phyloP scores from a whole-genome alignment of 2,329 filamentous ascomycete species.

The Alternaria sp. region DNA sequence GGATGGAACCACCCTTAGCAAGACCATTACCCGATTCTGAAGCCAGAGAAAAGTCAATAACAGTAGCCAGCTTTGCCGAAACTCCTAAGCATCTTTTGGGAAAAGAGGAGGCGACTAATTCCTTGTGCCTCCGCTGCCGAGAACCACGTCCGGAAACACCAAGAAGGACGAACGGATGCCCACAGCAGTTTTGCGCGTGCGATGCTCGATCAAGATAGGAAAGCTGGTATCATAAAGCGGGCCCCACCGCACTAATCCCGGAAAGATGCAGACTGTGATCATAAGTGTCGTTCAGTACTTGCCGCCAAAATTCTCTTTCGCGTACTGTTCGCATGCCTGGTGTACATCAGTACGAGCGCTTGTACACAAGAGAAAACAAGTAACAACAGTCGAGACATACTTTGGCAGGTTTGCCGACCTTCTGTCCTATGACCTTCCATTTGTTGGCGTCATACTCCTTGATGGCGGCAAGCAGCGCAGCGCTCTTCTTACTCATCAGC shows the following conservation, averaged over 20 bases:
- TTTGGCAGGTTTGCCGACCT: conserved; percentile 98
- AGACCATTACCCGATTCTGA: conserved; percentile 24
- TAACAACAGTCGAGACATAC: conserved; percentile 55
- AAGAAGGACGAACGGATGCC: conserved; percentile 40
- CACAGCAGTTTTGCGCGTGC: conserved; percentile 41
- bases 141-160: conserved; percentile 36
- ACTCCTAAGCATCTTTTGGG: conserved; percentile 30
- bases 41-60: conserved; percentile 23
- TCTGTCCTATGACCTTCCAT: conserved; percentile 96
- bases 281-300: conserved; percentile 53
- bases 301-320: conserved; percentile 88
- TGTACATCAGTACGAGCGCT: conserved; percentile 25
- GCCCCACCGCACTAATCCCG: conserved; percentile 41
- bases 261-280: conserved; percentile 52
- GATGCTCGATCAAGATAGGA: conserved; percentile 41
- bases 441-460: conserved; percentile 99
- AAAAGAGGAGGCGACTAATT: conserved; percentile 24
- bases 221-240: conserved; percentile 52
- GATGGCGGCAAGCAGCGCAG: conserved; percentile 87
- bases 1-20: conserved; percentile 20
- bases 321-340: conserved; percentile 88
- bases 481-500: conserved; percentile 65
- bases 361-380: conserved; percentile 7
- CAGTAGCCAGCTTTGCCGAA: conserved; percentile 17
- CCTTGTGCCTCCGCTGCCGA: conserved; percentile 36